phyloP scores from a whole-genome alignment of 768 basidiomycete species.

The Leccinum olivaceopallidum region DNA sequence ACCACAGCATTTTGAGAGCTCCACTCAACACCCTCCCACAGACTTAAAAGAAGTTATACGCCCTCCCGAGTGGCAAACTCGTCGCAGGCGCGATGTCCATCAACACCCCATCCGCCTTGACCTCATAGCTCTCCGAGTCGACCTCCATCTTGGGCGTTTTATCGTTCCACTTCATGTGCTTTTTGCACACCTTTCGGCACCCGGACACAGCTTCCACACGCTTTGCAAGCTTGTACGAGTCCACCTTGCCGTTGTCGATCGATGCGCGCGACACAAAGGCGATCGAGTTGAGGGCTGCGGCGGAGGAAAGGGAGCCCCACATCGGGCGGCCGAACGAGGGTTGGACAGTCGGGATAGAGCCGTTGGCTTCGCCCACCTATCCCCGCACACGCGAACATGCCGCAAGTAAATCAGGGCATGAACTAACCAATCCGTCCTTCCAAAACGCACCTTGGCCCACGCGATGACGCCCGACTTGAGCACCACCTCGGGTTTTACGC shows the following conservation, averaged over 20 bases:
- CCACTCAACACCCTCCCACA: slow-evolving; percentile 14
- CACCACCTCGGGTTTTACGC: slow-evolving; percentile 90
- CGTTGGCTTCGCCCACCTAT: slow-evolving; percentile 94
- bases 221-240: slow-evolving; percentile 70
- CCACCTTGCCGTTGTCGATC: slow-evolving; percentile 56
- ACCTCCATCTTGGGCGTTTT: slow-evolving; percentile 81
- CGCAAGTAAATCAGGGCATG: not conserved
- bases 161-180: slow-evolving; percentile 93
- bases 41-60: slow-evolving; percentile 76
- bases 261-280: slow-evolving; percentile 83
- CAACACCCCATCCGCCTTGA: slow-evolving; percentile 73
- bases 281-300: slow-evolving; percentile 83
- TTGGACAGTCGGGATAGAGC: slow-evolving; percentile 93
- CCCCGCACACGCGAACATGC: not conserved
- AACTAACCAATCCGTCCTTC: not conserved
- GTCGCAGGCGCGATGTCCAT: slow-evolving; percentile 77
- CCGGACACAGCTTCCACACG: slow-evolving; percentile 69
- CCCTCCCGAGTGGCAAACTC: slow-evolving; percentile 63
- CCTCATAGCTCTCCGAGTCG: slow-evolving; percentile 91
- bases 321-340: slow-evolving; percentile 85
- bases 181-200: slow-evolving; percentile 78
- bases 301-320: slow-evolving; percentile 83
- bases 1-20: not conserved
- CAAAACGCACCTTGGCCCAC: slow-evolving; percentile 71
- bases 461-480: slow-evolving; percentile 94